Percentiles rank a stretch among this genome's conserved stretches.
These are phyloP conservation scores for Phytopythium ostracodes DNA, from an alignment of 352 stramenopile genomes.

Conservation along the genomic window DNA sequence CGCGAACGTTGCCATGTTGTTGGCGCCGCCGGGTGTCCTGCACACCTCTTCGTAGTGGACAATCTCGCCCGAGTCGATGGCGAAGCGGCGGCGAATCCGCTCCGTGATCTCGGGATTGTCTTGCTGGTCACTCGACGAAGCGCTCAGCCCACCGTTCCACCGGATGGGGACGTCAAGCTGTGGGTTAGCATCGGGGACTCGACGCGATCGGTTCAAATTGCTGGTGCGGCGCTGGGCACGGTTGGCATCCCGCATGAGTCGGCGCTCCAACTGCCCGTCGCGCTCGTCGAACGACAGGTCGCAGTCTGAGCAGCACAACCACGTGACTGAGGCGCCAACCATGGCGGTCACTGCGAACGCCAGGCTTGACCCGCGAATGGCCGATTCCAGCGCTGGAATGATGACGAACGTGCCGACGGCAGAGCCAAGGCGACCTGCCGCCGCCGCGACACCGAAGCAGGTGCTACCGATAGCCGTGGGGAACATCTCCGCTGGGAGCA, in stretches of 20 bases:
- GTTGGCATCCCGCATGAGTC: neutral
- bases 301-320: slow-evolving; percentile 1
- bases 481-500: slow-evolving; percentile 6
- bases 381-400: neutral
- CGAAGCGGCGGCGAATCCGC: neutral
- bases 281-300: slow-evolving; percentile 5
- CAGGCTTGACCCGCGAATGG: neutral
- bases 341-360: neutral
- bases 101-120: neutral
- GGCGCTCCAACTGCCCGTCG: slow-evolving; percentile 3
- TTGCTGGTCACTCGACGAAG: neutral
- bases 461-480: neutral
- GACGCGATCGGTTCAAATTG: neutral
- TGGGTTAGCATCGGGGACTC: neutral
- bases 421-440: neutral
- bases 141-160: neutral
- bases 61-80: slow-evolving; percentile 1
- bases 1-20: neutral
- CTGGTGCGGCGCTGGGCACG: neutral
- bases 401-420: neutral
- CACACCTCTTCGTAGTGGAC: slow-evolving; percentile 2
- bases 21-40: neutral
- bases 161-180: neutral
- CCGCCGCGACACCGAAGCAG: neutral
- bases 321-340: neutral